Evolutionary conservation across 345 rosid species (phyloP).

Genomic region (Ceriops zippeliana): DNA sequence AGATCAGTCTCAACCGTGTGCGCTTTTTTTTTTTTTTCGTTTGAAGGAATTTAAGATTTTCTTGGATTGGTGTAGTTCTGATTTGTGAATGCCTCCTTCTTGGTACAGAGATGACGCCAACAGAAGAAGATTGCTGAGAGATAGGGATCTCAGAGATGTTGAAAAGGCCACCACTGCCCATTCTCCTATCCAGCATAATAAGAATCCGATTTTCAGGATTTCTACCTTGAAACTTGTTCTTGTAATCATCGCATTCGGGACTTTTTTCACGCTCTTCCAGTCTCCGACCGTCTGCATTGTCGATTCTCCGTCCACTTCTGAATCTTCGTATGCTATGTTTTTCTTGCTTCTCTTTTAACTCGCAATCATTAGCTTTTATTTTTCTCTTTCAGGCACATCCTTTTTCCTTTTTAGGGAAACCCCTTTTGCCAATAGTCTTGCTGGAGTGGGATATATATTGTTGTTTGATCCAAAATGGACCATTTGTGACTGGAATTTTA

Average conservation of each 20-base stretch:
- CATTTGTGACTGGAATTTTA: too few species aligned
- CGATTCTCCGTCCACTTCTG: constrained; percentile 40
- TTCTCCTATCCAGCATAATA: constrained; percentile 45
- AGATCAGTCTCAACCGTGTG: background rate
- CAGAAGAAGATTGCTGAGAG: constrained; percentile 49
- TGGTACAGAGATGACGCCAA: constrained; percentile 48
- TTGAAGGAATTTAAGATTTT: background rate
- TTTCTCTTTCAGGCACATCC: background rate
- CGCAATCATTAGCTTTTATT: background rate
- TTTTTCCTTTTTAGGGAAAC: background rate
- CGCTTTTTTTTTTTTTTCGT: background rate
- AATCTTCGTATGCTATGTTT: constrained; percentile 35
- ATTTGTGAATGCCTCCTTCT: background rate
- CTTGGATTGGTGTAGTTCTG: background rate
- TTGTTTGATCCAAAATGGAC: too few species aligned
- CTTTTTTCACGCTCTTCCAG: constrained; percentile 52
- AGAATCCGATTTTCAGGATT: constrained; percentile 55
- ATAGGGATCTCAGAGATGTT: constrained; percentile 50
- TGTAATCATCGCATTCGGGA: constrained; percentile 49
- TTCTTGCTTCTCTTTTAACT: background rate
- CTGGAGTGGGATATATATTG: too few species aligned
- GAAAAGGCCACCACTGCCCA: constrained; percentile 44
- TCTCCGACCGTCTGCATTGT: constrained; percentile 61
- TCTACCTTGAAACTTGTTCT: constrained; percentile 49
- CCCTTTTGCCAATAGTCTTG: background rate